phyloP scores from a whole-genome alignment of 352 stramenopile genomes.

The Pythium phragmiticola region DNA sequence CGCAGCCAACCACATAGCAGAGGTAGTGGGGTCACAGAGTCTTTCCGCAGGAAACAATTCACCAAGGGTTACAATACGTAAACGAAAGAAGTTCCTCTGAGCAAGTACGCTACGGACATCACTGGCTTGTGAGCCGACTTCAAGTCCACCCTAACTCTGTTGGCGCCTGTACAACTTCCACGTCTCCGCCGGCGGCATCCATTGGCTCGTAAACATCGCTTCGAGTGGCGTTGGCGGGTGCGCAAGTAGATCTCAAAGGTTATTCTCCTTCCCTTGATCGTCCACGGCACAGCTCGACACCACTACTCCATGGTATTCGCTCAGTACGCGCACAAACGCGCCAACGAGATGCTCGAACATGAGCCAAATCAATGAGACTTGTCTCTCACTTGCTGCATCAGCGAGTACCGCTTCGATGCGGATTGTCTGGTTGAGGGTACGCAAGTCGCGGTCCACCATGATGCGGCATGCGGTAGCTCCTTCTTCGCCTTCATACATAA shows the following conservation, averaged over 20 bases:
- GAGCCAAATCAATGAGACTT: not conserved
- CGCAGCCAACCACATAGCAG: no score
- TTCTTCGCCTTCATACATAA: not conserved
- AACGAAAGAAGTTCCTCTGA: no score
- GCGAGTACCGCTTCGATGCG: constrained; percentile 9
- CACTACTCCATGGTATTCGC: not conserved
- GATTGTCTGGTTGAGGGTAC: constrained; percentile 4
- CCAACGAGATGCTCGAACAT: not conserved
- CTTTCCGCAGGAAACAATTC: no score
- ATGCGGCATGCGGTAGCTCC: not conserved
- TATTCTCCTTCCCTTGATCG: not conserved
- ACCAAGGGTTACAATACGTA: no score
- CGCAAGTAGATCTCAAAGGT: not conserved
- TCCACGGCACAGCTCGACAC: constrained; percentile 7
- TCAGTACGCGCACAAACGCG: constrained; percentile 6
- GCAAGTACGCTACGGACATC: no score
- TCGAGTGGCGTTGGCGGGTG: no score
- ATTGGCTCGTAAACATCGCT: not conserved
- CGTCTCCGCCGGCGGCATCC: constrained; percentile 2
- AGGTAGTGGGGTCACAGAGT: no score
- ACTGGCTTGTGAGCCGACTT: no score
- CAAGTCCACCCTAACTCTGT: no score
- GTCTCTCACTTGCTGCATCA: not conserved
- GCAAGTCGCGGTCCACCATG: constrained; percentile 7
- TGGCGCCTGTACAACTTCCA: not conserved